Evolutionary conservation across 2,329 filamentous ascomycete genomes (phyloP), one percentile per base, ranked within the genome.

Genomic region (Mycogone perniciosa): DNA sequence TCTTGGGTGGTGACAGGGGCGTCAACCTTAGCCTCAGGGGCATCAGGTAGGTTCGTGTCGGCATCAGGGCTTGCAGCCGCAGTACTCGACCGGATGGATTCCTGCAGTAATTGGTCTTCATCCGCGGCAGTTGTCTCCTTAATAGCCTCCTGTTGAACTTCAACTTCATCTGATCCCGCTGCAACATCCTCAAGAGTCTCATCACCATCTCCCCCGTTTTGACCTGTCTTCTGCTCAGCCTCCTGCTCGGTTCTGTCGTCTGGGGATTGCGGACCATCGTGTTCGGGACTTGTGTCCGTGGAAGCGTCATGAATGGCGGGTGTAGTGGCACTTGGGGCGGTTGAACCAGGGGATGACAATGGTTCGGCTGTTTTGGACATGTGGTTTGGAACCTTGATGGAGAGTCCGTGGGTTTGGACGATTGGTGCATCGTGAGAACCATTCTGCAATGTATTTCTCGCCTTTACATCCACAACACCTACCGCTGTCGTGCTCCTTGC

Each of bases 231-330:
- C 53, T 76, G 71, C 26, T 76, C 51, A 9, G 20, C 48, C 26
- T 53, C 48, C 13, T 27, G 43, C 33, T 53, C 51, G 31, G 20
- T 13, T 13, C 38, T 34, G 4, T 53, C 51, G 9, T 82, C 75
- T 11, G 73, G 65, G 57, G 79, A 80, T 40, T 79, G 76, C 44
- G 79, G 73, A 13, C 74, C 76, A 44, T 89, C 85, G 49, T 85
- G 80, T 49, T 86, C 86, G 1, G 86, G 84, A 59, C 86, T 90
- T 2, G 87, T 90, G 57, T 86, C 84, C 1, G 86, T 81, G 1
- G 87, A 90, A 6, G 76, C 78, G 55, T 85, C 80, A 53, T 84
- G 79, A 37, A 84, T 76, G 34, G 77, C 79, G 2, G 88, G 86
- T 0, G 88, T 93, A 26, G 85, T 82, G 49, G 83, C 83, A 40